phyloP scores from a whole-genome alignment of 192 early-diverging fungal genomes.

The Umbelopsis isabellina region DNA sequence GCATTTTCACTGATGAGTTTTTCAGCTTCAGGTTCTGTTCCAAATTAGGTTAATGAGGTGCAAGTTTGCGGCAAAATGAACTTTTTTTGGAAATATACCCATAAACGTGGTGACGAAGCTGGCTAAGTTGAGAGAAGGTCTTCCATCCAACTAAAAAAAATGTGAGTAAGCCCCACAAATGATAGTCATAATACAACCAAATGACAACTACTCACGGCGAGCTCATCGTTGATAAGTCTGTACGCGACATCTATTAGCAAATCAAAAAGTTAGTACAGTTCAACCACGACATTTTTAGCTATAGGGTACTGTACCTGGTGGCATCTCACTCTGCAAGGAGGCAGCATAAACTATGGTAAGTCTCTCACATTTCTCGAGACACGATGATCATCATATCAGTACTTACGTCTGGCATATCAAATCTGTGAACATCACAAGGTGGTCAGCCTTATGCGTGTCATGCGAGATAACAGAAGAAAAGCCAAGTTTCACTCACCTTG shows the following conservation, averaged over 20 bases:
- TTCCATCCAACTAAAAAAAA: slow-evolving; percentile 68
- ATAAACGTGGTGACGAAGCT: slow-evolving; percentile 68
- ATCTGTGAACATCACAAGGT: slow-evolving; percentile 23
- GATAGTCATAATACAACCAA: too few relatives aligned
- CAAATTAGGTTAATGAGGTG: slow-evolving; percentile 42
- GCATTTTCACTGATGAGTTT: slow-evolving; percentile 77
- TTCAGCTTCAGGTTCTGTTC: slow-evolving; percentile 81
- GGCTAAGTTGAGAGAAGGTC: slow-evolving; percentile 76
- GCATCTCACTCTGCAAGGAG: slow-evolving; percentile 34
- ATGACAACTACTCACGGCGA: slow-evolving; percentile 26
- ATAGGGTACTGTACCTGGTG: slow-evolving; percentile 25
- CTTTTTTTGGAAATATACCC: slow-evolving; percentile 10
- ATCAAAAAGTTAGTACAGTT: not conserved
- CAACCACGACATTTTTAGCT: not conserved
- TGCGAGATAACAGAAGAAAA: too few relatives aligned
- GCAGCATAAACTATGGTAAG: not conserved
- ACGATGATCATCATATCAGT: not conserved
- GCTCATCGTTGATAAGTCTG: slow-evolving; percentile 44
- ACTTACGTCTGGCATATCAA: slow-evolving; percentile 38
- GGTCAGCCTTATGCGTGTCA: not conserved
- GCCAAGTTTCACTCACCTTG: slow-evolving; percentile 15
- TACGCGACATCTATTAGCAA: slow-evolving; percentile 36
- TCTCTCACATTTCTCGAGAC: not conserved
- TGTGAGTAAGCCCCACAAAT: not conserved
- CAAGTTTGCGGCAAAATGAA: not conserved